A percentile compares a stretch with the other conserved stretches of the same genome.
phyloP scores from a whole-genome alignment of 1,284 basidiomycete genomes.

The Trametes sp. region DNA sequence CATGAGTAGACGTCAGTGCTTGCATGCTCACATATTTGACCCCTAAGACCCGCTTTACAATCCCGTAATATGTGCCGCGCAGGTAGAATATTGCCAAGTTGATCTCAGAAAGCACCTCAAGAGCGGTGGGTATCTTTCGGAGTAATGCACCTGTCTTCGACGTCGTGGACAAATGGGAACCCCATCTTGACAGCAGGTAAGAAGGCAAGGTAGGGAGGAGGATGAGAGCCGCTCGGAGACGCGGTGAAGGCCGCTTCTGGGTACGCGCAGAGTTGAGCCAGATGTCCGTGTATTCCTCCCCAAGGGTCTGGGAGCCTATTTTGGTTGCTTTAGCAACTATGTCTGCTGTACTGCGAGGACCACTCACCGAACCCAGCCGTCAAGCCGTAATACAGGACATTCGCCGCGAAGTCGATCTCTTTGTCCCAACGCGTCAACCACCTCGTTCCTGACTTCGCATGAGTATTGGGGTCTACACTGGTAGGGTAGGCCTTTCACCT shows the following conservation, averaged over 20 bases:
- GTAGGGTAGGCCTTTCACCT: conserved; percentile 57
- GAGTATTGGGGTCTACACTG: conserved; percentile 6
- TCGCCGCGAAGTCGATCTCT: conserved; percentile 77
- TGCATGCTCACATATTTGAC: conserved; percentile 70
- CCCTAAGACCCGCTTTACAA: conserved; percentile 75
- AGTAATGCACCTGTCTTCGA: conserved; percentile 49
- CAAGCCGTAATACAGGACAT: conserved; percentile 77
- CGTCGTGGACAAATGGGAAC: conserved; percentile 44
- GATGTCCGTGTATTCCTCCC: conserved; percentile 92
- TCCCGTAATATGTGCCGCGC: conserved; percentile 80
- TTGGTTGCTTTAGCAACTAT: not conserved
- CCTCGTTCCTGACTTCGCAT: conserved; percentile 69
- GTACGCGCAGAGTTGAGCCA: conserved; percentile 68
- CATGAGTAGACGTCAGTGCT: not conserved
- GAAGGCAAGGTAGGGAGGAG: conserved; percentile 71
- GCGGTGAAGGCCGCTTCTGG: conserved; percentile 50
- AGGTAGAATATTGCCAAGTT: conserved; percentile 88
- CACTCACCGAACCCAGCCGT: conserved; percentile 77
- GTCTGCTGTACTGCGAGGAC: not conserved
- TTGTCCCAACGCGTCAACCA: conserved; percentile 86
- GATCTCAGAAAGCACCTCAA: conserved; percentile 71
- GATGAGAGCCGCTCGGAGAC: conserved; percentile 61
- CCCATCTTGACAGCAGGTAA: conserved; percentile 64
- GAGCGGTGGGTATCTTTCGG: conserved; percentile 51
- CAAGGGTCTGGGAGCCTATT: conserved; percentile 81